These are phyloP conservation scores for Trametes villosa DNA, from an alignment of 768 basidiomycete species.

Conservation along the genomic window DNA sequence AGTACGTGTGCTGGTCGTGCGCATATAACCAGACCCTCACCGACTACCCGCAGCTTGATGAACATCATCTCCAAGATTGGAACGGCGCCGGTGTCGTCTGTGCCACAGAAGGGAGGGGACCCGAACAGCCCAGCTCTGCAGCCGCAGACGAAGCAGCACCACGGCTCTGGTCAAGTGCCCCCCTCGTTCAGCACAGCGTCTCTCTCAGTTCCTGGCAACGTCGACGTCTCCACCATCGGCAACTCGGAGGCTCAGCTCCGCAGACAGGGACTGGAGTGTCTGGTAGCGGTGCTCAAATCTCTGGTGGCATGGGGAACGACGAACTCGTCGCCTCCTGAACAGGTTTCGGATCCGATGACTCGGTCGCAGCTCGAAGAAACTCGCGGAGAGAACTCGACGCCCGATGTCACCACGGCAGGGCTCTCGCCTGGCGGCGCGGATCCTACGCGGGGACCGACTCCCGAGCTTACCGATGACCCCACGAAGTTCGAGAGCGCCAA, in stretches of 20 bases:
- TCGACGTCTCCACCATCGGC: constrained; percentile 69
- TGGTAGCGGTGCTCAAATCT: constrained; percentile 86
- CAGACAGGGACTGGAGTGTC: constrained; percentile 92
- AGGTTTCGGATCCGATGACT: constrained; percentile 49
- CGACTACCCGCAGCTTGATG: constrained; percentile 61
- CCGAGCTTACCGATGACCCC: constrained; percentile 88
- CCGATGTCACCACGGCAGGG: constrained; percentile 61
- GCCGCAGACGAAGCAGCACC: constrained; percentile 52
- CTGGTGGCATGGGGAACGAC: constrained; percentile 89
- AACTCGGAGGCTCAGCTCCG: constrained; percentile 84
- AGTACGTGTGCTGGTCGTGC: constrained; percentile 56
- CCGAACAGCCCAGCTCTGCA: constrained; percentile 63
- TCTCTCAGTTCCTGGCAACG: constrained; percentile 64
- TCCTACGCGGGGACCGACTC: constrained; percentile 66
- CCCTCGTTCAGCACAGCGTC: constrained; percentile 71
- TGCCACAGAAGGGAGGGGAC: constrained; percentile 56
- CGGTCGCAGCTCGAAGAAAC: constrained; percentile 62
- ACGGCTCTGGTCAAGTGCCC: constrained; percentile 45
- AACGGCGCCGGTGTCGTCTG: constrained; percentile 53
- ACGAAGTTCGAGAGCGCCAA: constrained; percentile 93
- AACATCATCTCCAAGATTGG: constrained; percentile 95
- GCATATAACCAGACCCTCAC: constrained; percentile 5
- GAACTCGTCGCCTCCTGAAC: constrained; percentile 37
- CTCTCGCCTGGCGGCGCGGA: constrained; percentile 55
- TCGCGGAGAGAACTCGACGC: constrained; percentile 52